These are phyloP conservation scores for Mycena maculata DNA, from an alignment of 768 basidiomycete species.

Conservation along the genomic window DNA sequence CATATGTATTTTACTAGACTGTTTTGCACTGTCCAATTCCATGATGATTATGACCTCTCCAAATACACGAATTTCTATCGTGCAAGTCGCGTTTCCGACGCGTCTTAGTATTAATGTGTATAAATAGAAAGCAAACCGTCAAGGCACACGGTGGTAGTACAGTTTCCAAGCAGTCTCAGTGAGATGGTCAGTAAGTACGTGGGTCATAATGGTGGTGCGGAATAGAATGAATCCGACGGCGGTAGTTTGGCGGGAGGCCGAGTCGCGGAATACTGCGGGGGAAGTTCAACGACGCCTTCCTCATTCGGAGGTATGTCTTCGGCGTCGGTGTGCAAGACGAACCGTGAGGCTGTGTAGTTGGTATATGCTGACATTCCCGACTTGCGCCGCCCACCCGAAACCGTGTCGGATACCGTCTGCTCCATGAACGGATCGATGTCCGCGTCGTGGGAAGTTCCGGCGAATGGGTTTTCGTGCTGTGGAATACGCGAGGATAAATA, in stretches of 20 bases:
- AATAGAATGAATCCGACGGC: not conserved
- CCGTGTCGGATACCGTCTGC: constrained; percentile 35
- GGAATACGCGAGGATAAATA: constrained; percentile 32
- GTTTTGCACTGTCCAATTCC: constrained; percentile 22
- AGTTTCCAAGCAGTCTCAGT: not conserved
- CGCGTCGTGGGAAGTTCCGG: not conserved
- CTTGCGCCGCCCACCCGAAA: constrained; percentile 62
- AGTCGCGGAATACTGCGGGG: constrained; percentile 75
- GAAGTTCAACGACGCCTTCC: constrained; percentile 75
- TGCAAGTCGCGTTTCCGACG: not conserved
- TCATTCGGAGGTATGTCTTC: constrained; percentile 65
- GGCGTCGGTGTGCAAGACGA: constrained; percentile 75
- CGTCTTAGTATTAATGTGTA: not conserved
- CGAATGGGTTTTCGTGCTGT: constrained; percentile 24
- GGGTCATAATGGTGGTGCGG: constrained; percentile 3
- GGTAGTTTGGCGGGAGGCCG: constrained; percentile 41
- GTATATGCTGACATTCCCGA: constrained; percentile 64
- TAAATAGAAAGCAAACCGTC: not conserved
- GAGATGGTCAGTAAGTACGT: not conserved
- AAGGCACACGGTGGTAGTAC: constrained; percentile 16
- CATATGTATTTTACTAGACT: constrained; percentile 34
- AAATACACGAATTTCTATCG: not conserved
- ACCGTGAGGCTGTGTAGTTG: constrained; percentile 60
- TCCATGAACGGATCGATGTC: constrained; percentile 35
- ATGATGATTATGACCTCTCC: constrained; percentile 14